phyloP scores from a whole-genome alignment of 805 yeast genomes.

The Sugiyamaella mastotermitis region DNA sequence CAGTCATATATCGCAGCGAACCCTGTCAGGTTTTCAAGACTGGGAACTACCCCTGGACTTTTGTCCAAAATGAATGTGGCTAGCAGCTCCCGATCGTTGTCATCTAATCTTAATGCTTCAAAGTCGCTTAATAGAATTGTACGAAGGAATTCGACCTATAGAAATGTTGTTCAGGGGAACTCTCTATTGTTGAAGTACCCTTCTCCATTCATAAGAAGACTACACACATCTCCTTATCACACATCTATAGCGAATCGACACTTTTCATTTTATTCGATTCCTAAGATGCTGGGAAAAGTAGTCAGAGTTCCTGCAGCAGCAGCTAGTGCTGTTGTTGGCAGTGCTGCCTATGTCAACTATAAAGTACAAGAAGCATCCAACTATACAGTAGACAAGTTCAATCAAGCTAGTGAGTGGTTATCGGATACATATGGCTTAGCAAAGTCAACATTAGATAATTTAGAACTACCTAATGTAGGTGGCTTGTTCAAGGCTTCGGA shows the following conservation, averaged over 20 bases:
- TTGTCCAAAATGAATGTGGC: too few species aligned
- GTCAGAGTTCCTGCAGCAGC: conserved; percentile 61
- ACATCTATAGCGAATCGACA: conserved; percentile 1
- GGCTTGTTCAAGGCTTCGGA: conserved; percentile 9
- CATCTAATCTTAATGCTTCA: too few species aligned
- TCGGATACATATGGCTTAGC: conserved; percentile 39
- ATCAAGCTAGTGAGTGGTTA: conserved; percentile 48
- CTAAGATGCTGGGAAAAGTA: conserved; percentile 19
- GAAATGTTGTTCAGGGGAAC: too few species aligned
- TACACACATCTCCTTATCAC: neutral
- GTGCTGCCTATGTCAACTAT: conserved; percentile 86
- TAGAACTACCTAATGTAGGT: conserved; percentile 21
- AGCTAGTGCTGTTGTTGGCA: conserved; percentile 92
- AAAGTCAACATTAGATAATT: conserved; percentile 42
- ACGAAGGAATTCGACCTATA: too few species aligned
- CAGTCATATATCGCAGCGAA: too few species aligned
- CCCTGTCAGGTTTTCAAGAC: too few species aligned
- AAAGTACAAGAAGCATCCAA: conserved; percentile 82
- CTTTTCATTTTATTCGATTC: conserved; percentile 16
- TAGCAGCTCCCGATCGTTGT: too few species aligned
- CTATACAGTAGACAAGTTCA: conserved; percentile 62
- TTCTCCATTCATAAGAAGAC: neutral
- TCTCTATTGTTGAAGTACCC: neutral
- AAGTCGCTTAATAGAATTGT: too few species aligned
- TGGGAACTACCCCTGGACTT: too few species aligned